Evolutionary conservation across 1,284 basidiomycete species (phyloP).

Genomic region (Gomphus bonarii): DNA sequence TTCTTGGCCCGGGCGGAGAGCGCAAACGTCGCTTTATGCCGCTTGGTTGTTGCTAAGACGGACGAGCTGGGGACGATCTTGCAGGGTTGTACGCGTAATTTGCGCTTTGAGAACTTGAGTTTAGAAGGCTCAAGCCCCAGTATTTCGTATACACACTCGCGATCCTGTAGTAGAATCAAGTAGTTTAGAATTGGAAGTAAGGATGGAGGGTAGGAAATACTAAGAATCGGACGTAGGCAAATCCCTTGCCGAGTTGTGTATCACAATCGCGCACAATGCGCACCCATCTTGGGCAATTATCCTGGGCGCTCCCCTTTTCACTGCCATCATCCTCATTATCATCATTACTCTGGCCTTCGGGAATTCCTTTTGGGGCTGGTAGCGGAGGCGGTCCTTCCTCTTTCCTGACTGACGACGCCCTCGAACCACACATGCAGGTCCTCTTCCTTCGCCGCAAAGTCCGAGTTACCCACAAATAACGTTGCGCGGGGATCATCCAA

Average conservation of each 20-base stretch:
- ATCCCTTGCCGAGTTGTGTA: conserved; percentile 95
- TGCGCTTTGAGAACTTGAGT: conserved; percentile 85
- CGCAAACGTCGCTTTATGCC: conserved; percentile 12
- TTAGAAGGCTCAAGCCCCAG: conserved; percentile 64
- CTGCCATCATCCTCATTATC: conserved; percentile 16
- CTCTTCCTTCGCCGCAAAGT: conserved; percentile 88
- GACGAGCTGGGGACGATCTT: conserved; percentile 33
- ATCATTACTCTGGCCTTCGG: conserved; percentile 21
- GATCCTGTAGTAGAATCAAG: conserved; percentile 45
- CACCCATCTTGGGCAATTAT: conserved; percentile 56
- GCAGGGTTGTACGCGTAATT: conserved; percentile 78
- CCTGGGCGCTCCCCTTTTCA: conserved; percentile 19
- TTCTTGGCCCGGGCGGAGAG: not conserved
- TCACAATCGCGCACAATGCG: conserved; percentile 86
- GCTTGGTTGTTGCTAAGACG: not conserved
- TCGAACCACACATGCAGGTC: conserved; percentile 86
- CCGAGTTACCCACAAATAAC: conserved; percentile 87
- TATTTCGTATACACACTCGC: conserved; percentile 82
- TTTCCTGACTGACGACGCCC: conserved; percentile 62
- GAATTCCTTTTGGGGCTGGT: not conserved
- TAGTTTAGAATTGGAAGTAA: not conserved
- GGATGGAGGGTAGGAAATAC: conserved; percentile 37
- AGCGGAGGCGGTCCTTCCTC: conserved; percentile 41
- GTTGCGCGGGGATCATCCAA: conserved; percentile 68
- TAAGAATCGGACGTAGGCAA: conserved; percentile 86